Conservation (phyloP, 2,329 filamentous ascomycete genomes). For the Metarhizium robertsii region DNA sequence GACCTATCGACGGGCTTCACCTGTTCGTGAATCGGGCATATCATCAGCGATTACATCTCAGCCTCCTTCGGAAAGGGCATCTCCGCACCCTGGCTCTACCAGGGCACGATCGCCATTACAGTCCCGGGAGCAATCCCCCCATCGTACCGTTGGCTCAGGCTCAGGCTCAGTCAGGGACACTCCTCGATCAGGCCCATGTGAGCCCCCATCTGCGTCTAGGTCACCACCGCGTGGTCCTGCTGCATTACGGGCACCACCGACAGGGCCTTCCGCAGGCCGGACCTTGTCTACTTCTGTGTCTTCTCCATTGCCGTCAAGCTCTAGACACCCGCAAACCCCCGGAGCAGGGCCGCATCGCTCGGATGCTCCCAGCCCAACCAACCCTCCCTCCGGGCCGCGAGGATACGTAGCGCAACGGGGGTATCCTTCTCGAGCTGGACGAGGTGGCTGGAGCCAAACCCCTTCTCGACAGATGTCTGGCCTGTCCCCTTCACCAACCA, state of each 20-base stretch:
- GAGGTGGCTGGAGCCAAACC: conserved; percentile 33
- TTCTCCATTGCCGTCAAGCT: conserved; percentile 23
- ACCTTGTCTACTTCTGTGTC: conserved; percentile 28
- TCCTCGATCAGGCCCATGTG: conserved; percentile 18
- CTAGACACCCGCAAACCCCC: conserved; percentile 25
- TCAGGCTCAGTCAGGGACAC: conserved; percentile 18
- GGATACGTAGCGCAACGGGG: conserved; percentile 40
- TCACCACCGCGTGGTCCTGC: conserved; percentile 48
- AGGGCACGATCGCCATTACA: conserved; percentile 37
- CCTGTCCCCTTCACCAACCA: conserved; percentile 28
- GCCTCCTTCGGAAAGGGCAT: conserved; percentile 40
- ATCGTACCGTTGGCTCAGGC: conserved; percentile 14
- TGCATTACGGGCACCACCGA: conserved; percentile 41
- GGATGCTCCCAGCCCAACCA: conserved; percentile 35
- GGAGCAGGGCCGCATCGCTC: conserved; percentile 23
- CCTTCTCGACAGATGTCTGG: conserved; percentile 24
- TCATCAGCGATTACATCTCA: conserved; percentile 42
- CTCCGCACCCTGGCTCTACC: conserved; percentile 39
- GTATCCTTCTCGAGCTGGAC: conserved; percentile 34
- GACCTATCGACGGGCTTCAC: conserved; percentile 37
- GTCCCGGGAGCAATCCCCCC: conserved; percentile 32
- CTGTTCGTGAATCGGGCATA: conserved; percentile 37
- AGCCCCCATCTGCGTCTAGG: conserved; percentile 19
- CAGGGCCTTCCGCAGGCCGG: conserved; percentile 28
- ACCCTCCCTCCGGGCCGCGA: conserved; percentile 44